A percentile compares a stretch with the other conserved stretches of the same genome.
phyloP scores from a whole-genome alignment of 208 protist genomes.

The Crithidia expoeki region DNA sequence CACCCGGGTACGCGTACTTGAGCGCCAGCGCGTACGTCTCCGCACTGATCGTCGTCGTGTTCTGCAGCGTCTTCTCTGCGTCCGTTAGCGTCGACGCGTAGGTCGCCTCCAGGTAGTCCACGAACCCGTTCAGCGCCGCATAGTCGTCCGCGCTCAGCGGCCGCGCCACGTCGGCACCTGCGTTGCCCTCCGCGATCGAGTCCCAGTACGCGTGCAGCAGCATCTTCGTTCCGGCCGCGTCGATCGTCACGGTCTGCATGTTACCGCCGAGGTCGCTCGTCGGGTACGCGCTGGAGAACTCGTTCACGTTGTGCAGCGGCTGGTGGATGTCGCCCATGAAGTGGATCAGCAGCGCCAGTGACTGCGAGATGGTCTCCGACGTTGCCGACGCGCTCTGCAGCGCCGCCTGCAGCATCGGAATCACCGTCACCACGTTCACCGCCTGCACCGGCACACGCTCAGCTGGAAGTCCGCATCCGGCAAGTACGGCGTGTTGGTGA shows the following conservation, averaged over 20 bases:
- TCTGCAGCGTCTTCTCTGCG: slow-evolving; percentile 15
- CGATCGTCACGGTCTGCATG: slow-evolving; percentile 26
- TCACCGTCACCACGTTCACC: slow-evolving; percentile 47
- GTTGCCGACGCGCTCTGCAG: slow-evolving; percentile 7
- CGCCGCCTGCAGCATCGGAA: slow-evolving; percentile 31
- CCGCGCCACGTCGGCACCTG: slow-evolving; percentile 15
- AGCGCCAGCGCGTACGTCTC: slow-evolving; percentile 15
- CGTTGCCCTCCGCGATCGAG: slow-evolving; percentile 41
- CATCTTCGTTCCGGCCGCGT: slow-evolving; percentile 28
- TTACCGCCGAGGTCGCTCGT: slow-evolving; percentile 58
- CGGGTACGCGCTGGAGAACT: slow-evolving; percentile 43
- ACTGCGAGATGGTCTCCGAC: slow-evolving; percentile 10
- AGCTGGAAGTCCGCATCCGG: slow-evolving; percentile 22
- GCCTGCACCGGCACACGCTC: slow-evolving; percentile 19
- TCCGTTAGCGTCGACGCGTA: slow-evolving; percentile 43
- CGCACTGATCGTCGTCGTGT: background rate
- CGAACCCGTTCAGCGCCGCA: slow-evolving; percentile 33
- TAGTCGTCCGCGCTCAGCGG: slow-evolving; percentile 40
- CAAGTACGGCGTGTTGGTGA: slow-evolving; percentile 49
- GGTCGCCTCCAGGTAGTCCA: slow-evolving; percentile 43
- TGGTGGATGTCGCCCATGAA: slow-evolving; percentile 56
- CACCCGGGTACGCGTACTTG: slow-evolving; percentile 40
- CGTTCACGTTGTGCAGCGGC: slow-evolving; percentile 40
- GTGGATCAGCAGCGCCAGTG: slow-evolving; percentile 53
- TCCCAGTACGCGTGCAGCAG: slow-evolving; percentile 64